These are phyloP conservation scores for Ligustrum vulgare DNA, from an alignment of 257 asterid genomes.

Conservation along the genomic window DNA sequence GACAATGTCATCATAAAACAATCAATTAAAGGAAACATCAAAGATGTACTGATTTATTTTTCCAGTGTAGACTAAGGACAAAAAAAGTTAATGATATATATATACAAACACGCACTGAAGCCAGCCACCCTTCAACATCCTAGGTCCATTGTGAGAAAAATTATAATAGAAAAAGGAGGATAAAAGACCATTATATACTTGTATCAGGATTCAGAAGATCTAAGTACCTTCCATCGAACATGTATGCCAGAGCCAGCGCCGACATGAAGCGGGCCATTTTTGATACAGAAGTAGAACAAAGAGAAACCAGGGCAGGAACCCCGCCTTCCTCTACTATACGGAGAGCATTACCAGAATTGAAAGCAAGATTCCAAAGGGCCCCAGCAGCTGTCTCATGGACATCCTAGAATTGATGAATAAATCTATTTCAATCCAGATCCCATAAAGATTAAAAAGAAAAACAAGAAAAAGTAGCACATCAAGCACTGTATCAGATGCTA, in stretches of 20 bases:
- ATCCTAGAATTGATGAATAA: slow-evolving; percentile 53
- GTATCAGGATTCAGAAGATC: slow-evolving; percentile 9
- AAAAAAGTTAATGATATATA: neutral
- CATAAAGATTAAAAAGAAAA: no score
- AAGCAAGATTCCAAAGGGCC: slow-evolving; percentile 97
- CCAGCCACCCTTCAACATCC: neutral
- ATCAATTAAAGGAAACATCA: neutral
- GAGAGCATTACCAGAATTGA: slow-evolving; percentile 84
- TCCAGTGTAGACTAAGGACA: neutral
- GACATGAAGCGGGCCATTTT: slow-evolving; percentile 98
- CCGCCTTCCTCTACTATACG: slow-evolving; percentile 94
- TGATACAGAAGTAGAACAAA: slow-evolving; percentile 74
- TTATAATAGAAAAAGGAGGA: neutral
- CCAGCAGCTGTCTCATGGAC: slow-evolving; percentile 98
- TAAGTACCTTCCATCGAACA: slow-evolving; percentile 84
- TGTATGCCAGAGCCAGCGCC: slow-evolving; percentile 80
- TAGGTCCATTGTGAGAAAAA: neutral
- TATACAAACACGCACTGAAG: neutral
- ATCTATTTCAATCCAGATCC: slow-evolving; percentile 7
- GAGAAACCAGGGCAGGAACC: slow-evolving; percentile 67
- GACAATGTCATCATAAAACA: neutral
- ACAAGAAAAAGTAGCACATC: no score
- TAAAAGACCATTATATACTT: neutral
- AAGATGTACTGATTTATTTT: no score
- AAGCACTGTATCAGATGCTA: no score